Base-by-base conservation (phyloP, 2,329 filamentous ascomycete species). In the Eutypella sp. region DNA sequence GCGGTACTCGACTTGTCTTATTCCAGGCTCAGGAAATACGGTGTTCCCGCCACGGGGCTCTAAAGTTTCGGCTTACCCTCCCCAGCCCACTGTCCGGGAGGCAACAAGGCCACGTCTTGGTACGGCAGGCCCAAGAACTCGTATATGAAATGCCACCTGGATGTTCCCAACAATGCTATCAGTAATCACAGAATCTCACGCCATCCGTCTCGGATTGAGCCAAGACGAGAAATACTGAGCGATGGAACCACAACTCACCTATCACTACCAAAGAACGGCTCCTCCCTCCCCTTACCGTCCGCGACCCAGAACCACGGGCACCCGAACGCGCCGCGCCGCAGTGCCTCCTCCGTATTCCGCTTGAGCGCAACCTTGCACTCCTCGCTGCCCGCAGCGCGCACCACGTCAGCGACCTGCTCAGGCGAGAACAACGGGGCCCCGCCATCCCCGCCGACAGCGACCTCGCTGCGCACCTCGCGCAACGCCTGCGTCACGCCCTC, bases 261-360 rank as follows among this genome's bases (percentile, higher is more conserved):
- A 66, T 91, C 87, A 65, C 85, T 89, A 3, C 87, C 87, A 65
- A 91, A 91, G 61, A 90, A 89, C 0, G 83, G 79, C 67, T 87
- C 82, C 41, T 73, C 73, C 46, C 73, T 63, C 0, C 83, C 84
- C 50, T 75, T 63, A 2, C 59, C 62, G 55, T 85, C 80, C 16
- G 71, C 74, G 3, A 82, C 86, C 76, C 81, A 83, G 49, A 87
- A 72, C 87, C 87, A 92, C 2, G 88, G 88, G 41, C 81, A 80
- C 0, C 88, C 88, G 64, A 87, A 92, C 0, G 87, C 87, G 0
- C 87, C 87, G 41, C 68, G 70, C 31, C 79, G 75, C 15, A 88
- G 62, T 0, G 79, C 84, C 52, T 74, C 72, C 48, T 79, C 72
- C 16, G 86, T 90, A 37, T 74, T 74, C 5, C 65, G 68, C 47